phyloP scores from a whole-genome alignment of 73 alveolate species.

The Tetrahymena borealis region DNA sequence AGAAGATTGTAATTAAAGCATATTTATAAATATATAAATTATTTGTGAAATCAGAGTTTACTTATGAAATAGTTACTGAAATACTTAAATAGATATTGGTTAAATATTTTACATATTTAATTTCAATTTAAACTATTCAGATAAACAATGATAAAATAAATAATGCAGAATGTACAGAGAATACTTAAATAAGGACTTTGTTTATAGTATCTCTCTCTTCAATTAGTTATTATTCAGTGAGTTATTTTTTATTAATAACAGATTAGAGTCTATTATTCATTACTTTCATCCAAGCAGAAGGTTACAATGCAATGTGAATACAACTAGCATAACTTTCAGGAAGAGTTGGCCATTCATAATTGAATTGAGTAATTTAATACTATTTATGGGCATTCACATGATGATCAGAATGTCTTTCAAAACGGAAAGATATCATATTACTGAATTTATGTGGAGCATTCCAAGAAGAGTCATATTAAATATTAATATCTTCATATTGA shows the following conservation, averaged over 20 bases:
- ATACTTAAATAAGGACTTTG: not conserved
- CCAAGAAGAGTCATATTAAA: not conserved
- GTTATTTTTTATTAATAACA: not conserved
- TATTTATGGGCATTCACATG: not conserved
- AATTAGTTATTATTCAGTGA: not conserved
- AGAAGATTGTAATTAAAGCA: too few relatives aligned
- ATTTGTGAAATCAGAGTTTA: too few relatives aligned
- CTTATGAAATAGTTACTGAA: too few relatives aligned
- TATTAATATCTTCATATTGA: not conserved
- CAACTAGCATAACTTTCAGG: not conserved
- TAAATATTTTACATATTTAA: too few relatives aligned
- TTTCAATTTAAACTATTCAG: too few relatives aligned
- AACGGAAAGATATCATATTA: not conserved
- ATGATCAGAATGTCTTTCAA: not conserved
- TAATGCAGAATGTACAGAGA: not conserved
- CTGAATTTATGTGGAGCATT: not conserved
- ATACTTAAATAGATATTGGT: too few relatives aligned
- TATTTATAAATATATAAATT: too few relatives aligned
- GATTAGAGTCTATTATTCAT: not conserved
- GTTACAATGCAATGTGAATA: not conserved
- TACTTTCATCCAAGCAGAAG: not conserved
- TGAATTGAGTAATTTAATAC: not conserved
- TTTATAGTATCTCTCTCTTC: not conserved
- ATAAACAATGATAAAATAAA: not conserved
- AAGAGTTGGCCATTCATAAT: not conserved